Evolutionary conservation across 2,329 filamentous ascomycete genomes (phyloP).

Genomic region (Hymenoscyphus fructigenus): DNA sequence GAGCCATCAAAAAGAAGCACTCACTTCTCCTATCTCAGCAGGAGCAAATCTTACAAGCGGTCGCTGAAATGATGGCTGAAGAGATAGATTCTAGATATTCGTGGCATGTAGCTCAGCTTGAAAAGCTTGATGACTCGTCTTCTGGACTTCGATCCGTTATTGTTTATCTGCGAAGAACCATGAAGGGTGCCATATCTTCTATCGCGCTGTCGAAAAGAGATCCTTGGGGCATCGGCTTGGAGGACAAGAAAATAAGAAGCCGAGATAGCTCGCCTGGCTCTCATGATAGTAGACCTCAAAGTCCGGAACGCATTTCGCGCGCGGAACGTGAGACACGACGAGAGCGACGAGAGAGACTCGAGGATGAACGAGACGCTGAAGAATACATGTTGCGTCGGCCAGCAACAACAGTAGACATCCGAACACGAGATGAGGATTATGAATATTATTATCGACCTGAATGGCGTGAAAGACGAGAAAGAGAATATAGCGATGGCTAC

Average conservation of each 20-base stretch:
- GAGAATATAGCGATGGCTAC: background rate
- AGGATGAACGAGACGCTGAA: background rate
- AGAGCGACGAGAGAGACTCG: background rate
- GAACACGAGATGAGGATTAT: background rate
- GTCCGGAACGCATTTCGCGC: background rate
- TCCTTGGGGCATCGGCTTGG: background rate
- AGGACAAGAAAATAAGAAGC: background rate
- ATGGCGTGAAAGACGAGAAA: background rate
- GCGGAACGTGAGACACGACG: background rate
- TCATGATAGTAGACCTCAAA: background rate
- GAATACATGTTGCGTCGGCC: background rate
- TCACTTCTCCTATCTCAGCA: conserved; percentile 7
- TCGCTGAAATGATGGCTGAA: background rate
- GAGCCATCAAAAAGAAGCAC: conserved; percentile 5
- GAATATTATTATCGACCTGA: background rate
- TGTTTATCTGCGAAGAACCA: conserved; percentile 5
- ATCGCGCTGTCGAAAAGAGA: background rate
- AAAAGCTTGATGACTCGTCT: background rate
- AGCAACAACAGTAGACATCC: background rate
- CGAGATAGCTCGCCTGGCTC: background rate
- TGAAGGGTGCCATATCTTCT: conserved; percentile 1
- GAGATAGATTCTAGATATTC: conserved; percentile 1
- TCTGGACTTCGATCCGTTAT: conserved; percentile 4
- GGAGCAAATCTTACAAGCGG: conserved; percentile 1
- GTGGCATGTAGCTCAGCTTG: conserved; percentile 8